A percentile compares a stretch with the other conserved stretches of the same genome.
Conservation (phyloP, 2,329 filamentous ascomycete species). For the Fusarium penzigii region DNA sequence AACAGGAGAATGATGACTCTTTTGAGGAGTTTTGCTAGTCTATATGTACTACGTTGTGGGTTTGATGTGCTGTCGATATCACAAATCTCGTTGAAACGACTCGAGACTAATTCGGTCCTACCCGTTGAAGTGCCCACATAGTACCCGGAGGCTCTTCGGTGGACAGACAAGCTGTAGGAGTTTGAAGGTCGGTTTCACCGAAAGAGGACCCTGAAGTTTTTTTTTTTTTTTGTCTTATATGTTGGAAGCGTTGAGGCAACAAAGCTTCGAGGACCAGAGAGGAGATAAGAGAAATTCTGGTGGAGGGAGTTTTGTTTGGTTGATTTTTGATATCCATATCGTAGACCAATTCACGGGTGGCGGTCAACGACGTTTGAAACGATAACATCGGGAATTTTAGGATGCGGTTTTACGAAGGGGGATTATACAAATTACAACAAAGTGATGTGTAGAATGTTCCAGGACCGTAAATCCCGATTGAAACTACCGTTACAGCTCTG, state of each 20-base stretch:
- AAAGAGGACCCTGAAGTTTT: constrained; percentile 23
- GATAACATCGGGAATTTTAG: no score
- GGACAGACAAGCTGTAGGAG: constrained; percentile 10
- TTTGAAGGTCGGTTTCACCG: constrained; percentile 16
- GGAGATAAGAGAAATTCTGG: not conserved
- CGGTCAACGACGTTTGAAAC: no score
- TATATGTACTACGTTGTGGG: not conserved
- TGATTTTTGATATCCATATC: no score
- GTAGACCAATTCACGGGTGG: no score
- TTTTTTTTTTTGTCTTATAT: not conserved
- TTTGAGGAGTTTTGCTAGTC: not conserved
- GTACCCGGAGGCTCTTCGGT: constrained; percentile 30
- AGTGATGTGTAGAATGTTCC: no score
- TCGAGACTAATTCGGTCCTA: constrained; percentile 20
- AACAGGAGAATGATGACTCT: not conserved
- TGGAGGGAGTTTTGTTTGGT: no score
- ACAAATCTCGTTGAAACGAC: not conserved
- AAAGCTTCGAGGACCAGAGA: not conserved
- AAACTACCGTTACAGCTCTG: no score
- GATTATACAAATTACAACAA: no score
- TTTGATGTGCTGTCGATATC: not conserved
- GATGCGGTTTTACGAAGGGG: no score
- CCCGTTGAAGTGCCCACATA: constrained; percentile 26
- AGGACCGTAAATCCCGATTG: no score
- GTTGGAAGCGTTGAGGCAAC: constrained; percentile 10